These are phyloP conservation scores for Zostera marina DNA, from an alignment of 116 monocot genomes.

Conservation along the genomic window DNA sequence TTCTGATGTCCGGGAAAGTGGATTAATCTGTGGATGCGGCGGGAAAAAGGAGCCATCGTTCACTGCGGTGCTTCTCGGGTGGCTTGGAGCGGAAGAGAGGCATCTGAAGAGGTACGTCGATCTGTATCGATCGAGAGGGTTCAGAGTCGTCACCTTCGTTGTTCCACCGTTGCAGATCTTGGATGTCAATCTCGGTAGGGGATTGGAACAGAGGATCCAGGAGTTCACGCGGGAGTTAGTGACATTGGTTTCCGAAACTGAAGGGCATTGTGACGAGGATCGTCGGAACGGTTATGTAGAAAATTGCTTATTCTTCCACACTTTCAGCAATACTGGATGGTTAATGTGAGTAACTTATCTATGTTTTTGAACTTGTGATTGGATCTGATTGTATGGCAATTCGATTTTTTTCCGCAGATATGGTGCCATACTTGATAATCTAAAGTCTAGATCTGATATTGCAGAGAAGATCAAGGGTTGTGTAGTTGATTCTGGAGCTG, in stretches of 20 bases:
- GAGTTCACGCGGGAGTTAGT: constrained; percentile 36
- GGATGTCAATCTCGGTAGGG: constrained; percentile 48
- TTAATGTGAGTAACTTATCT: constrained; percentile 27
- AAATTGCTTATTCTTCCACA: constrained; percentile 64
- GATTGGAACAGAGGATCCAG: constrained; percentile 43
- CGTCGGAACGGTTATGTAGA: not conserved
- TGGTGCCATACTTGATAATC: constrained; percentile 59
- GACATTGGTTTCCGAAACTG: constrained; percentile 34
- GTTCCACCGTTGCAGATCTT: constrained; percentile 42
- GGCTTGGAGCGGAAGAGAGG: constrained; percentile 79
- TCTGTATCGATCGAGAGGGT: constrained; percentile 47
- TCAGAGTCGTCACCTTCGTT: constrained; percentile 50
- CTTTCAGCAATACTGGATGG: constrained; percentile 98
- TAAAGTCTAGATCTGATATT: constrained; percentile 46
- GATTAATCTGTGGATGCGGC: not conserved
- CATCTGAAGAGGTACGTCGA: constrained; percentile 80
- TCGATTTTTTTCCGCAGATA: constrained; percentile 38
- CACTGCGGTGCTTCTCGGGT: constrained; percentile 73
- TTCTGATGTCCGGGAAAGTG: constrained; percentile 1
- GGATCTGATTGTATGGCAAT: not conserved
- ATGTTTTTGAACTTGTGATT: not conserved
- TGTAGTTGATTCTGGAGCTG: constrained; percentile 78
- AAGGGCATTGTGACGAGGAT: constrained; percentile 30
- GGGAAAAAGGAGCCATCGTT: constrained; percentile 14
- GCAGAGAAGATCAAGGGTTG: constrained; percentile 75